These are phyloP conservation scores for Hexamita inflata DNA, from an alignment of 208 protist species.

Conservation along the genomic window DNA sequence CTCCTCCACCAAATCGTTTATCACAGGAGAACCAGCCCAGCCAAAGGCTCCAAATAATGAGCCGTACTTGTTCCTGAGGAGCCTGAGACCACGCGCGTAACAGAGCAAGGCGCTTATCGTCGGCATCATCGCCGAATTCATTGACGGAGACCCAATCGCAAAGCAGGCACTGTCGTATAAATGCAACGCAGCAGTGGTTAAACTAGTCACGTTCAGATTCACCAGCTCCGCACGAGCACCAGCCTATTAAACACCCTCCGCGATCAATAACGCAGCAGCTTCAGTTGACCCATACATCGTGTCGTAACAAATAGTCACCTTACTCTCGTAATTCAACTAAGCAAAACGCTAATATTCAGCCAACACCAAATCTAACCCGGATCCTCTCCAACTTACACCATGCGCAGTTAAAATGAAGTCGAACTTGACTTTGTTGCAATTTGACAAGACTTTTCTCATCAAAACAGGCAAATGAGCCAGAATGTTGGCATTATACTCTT, in stretches of 20 bases:
- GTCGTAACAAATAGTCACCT: neutral
- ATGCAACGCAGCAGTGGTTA: neutral
- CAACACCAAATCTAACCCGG: neutral
- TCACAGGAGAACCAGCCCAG: too few relatives aligned
- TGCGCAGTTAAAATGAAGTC: constrained; percentile 1
- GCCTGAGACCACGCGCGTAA: neutral
- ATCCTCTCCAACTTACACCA: neutral
- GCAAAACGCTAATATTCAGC: neutral
- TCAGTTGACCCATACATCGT: constrained; percentile 19
- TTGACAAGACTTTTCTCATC: neutral
- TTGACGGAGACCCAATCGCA: constrained; percentile 1
- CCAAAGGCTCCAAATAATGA: constrained; percentile 9
- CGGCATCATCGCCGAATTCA: constrained; percentile 4
- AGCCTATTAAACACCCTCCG: neutral
- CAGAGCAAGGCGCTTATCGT: neutral
- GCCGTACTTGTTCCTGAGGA: neutral
- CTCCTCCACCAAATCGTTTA: too few relatives aligned
- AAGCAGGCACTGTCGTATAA: neutral
- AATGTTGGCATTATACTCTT: constrained; percentile 24
- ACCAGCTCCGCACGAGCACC: neutral
- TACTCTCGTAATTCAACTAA: neutral
- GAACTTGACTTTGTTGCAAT: neutral
- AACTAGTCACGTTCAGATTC: neutral
- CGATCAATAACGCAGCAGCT: neutral
- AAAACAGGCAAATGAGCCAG: neutral